Base-by-base conservation (phyloP, 768 basidiomycete species). In the Russula olivacea region DNA sequence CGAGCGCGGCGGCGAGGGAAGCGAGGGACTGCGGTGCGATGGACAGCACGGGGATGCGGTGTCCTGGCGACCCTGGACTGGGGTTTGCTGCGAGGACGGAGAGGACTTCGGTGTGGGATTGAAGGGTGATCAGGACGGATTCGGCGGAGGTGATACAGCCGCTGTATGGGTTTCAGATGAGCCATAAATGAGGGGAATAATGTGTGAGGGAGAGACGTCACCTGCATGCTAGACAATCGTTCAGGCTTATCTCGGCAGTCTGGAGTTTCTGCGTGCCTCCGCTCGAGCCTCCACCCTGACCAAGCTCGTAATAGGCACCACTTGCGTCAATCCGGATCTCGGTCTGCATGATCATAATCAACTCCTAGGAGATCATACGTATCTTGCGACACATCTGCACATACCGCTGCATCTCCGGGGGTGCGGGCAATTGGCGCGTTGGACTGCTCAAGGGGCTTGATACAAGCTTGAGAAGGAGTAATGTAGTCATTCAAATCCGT, bases 71-170 rank as follows among this genome's bases (percentile, higher is more conserved):
- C 57, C 72, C 66, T 45, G 67, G 58, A 48, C 68, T 54, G 54
- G 82, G 75, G 66, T 91, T 91, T 25, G 77, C 74, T 43, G 79
- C 74, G 15, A 98, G 80, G 69, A 93, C 88, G 53, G 82, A 81
- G 52, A 96, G 82, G 4, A 98, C 95, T 74, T 99, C 95, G 17
- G 83, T 83, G 70, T 98, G 95, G 8, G 93, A 96, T 73, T 99
- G 96, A 41, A 97, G 80, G 14, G 94, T 94, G 71, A 99, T 97
- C 63, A 99, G 82, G 51, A 98, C 87, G 21, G 93, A 96, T 78
- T 99, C 96, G 25, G 96, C 96, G 43, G 96, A 98, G 3, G 97
- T 99, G 69, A 99, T 98, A 71, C 97, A 99, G 2, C 97, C 97
- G 63, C 96, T 97, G 68, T 17, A 34, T 5, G 49, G 53, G 6